Evolutionary conservation across 116 monocot genomes (phyloP), one percentile per base, ranked within the genome.

Genomic region (Dioscorea cayenensis): DNA sequence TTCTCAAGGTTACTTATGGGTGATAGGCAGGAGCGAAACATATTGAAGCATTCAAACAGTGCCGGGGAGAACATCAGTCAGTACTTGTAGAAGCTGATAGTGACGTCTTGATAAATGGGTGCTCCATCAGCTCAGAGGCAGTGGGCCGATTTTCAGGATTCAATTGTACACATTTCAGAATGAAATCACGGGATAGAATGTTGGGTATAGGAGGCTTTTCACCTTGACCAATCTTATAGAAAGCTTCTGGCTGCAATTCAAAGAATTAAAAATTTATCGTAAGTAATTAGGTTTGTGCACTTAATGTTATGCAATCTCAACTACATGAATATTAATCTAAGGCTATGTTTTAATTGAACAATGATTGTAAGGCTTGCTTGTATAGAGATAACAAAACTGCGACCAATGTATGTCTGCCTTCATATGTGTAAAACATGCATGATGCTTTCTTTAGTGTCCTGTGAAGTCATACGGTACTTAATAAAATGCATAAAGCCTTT

Each of bases 171-270:
- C 95, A 95, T 70, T 78, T 73, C 8, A 36, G 51, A 43, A 95
- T 87, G 69, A 95, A 95, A 79, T 92, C 92, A 51, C 73, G 92
- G 0, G 95, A 89, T 17, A 95, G 64, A 17, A 77, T 51, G 10
- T 23, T 69, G 0, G 95, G 95, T 28, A 95, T 87, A 7, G 59
- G 71, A 25, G 95, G 95, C 52, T 67, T 72, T 43, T 82, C 85
- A 1, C 95, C 95, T 7, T 70, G 70, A 12, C 95, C 95, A 70
- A 95, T 89, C 72, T 69, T 85, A 79, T 74, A 87, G 36, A 92
- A 68, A 23, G 92, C 95, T 63, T 76, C 73, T 63, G 68, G 71
- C 95, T 95, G 86, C 8, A 23, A 36, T 60, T 6, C 11, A 3
- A 36, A 28, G 6, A 51, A 70, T 18, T 2, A 68, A 49, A 7